Base-by-base conservation (phyloP, 441 rosid species). In the Erodium moschatum region DNA sequence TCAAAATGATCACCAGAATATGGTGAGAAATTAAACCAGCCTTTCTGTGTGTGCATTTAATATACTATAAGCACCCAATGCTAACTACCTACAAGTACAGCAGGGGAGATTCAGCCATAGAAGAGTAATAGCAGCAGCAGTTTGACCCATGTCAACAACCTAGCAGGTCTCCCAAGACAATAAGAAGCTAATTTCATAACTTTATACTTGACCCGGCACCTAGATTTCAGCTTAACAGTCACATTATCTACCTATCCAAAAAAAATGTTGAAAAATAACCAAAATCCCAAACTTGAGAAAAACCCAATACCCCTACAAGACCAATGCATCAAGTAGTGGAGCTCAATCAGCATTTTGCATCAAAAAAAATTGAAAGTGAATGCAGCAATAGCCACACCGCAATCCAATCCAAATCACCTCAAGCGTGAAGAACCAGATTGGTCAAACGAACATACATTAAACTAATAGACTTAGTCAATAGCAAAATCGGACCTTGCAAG, bases 401-500 rank as follows among this genome's bases (percentile, higher is more conserved):
- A 18, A 54, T 19, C 27, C 44, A 19, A 58, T 19, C 12, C 44
- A 20, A 58, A 69, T 42, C 56, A 24, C 20, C 67, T 70, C 70
- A 63, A 16, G 20, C 64, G 58, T 16, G 44, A 68, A 19, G 21
- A 19, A 61, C 72, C 67, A 65, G 69, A 42, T 66, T 31, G 46
- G 31, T 15, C 33, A 50, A 20, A 19, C 15, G 24, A 62, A 67
- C 50, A 29, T 38, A 48, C 13, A 66, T 29, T 35, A 12, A 63
- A 20, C 4, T 18, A 52, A 52, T 2, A 42, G 44, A 67, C 35
- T 21, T 5, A 19, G 29, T 60, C 62, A 18, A 66, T 18, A 50
- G 60, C 18, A 42, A 18, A 35, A 60, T 74, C 69, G 58, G 50
- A 94, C 99, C 99, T 89, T 65, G 90, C 74, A 76, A 91, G 83